Conservation (phyloP, 2,329 filamentous ascomycete species). For the Graphiopsis chlorocephala region DNA sequence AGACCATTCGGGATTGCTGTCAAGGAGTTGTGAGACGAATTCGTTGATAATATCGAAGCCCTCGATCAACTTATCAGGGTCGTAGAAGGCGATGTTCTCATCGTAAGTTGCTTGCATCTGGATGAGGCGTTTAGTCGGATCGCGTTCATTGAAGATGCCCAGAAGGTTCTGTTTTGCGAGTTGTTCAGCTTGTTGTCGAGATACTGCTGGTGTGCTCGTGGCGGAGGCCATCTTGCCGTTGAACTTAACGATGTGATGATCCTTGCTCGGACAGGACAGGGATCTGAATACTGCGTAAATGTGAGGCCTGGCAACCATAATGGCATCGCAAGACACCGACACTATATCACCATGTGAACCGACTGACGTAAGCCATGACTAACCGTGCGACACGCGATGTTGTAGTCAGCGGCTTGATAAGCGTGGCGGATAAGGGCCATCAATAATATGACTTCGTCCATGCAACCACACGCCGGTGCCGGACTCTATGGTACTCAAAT, state of each 20-base stretch:
- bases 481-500: too few species aligned
- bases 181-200: neutral
- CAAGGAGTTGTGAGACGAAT: neutral
- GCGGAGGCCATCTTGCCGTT: neutral
- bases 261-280: neutral
- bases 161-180: neutral
- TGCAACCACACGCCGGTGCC: too few species aligned
- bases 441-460: too few species aligned
- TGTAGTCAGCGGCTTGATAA: neutral
- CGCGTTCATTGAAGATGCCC: neutral
- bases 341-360: neutral
- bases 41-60: neutral
- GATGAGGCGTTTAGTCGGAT: neutral
- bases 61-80: neutral
- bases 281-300: neutral
- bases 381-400: neutral
- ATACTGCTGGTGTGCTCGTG: neutral
- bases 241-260: neutral
- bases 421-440: too few species aligned
- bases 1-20: neutral
- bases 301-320: neutral
- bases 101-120: slow-evolving; percentile 3
- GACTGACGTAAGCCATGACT: neutral
- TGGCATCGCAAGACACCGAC: neutral
- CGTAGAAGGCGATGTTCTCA: neutral